phyloP scores from a whole-genome alignment of 1,284 basidiomycete species.

The Microstroma glucosiphilum region DNA sequence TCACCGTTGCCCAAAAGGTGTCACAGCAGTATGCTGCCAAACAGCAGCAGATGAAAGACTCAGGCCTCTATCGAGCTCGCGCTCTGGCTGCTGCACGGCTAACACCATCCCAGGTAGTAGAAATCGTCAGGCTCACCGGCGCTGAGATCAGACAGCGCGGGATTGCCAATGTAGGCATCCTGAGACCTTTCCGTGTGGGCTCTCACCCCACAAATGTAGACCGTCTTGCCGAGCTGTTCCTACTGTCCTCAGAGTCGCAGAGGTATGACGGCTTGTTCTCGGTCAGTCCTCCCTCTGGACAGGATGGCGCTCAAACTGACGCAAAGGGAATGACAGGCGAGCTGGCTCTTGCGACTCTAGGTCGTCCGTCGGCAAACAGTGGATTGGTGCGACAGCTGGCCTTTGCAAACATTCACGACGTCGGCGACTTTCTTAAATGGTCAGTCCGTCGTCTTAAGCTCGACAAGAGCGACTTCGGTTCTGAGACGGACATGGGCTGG shows the following conservation, averaged over 20 bases:
- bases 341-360: slow-evolving; percentile 4
- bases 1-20: not conserved
- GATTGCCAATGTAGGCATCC: slow-evolving; percentile 35
- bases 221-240: slow-evolving; percentile 33
- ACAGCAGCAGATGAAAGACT: slow-evolving; percentile 2
- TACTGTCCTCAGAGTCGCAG: slow-evolving; percentile 25
- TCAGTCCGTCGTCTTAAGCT: slow-evolving; percentile 28
- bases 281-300: slow-evolving; percentile 20
- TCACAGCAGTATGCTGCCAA: slow-evolving; percentile 4
- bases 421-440: slow-evolving; percentile 8
- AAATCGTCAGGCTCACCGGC: slow-evolving; percentile 1
- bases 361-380: slow-evolving; percentile 11
- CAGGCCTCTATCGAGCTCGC: not conserved
- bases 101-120: not conserved
- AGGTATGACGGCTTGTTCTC: slow-evolving; percentile 28
- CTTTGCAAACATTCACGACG: slow-evolving; percentile 31
- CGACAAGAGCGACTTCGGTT: slow-evolving; percentile 23
- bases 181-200: slow-evolving; percentile 33
- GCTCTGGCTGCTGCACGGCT: not conserved
- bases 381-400: slow-evolving; percentile 28
- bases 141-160: slow-evolving; percentile 15
- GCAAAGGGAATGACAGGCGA: not conserved
- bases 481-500: slow-evolving; percentile 21
- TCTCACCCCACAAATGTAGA: slow-evolving; percentile 22
- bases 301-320: slow-evolving; percentile 13